Base-by-base conservation (phyloP, 2,329 filamentous ascomycete genomes). In the Xylaria sp. region DNA sequence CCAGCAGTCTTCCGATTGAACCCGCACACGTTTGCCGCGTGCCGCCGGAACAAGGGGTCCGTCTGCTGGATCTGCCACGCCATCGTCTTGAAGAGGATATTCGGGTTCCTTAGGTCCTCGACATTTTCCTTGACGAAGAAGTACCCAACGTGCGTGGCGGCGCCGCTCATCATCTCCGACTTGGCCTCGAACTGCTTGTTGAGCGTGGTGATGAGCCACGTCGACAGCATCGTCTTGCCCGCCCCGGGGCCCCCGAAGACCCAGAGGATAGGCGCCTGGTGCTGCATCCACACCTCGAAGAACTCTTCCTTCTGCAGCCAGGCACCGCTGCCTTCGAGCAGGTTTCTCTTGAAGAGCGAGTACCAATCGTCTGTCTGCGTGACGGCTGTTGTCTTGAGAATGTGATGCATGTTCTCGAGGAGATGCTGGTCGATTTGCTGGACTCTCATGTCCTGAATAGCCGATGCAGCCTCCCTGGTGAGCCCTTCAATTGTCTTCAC, bases 21-120 rank as follows among this genome's bases (percentile, higher is more conserved):
- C 6, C 28, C 43, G n/a, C 43, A 47, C 15, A 49, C 54, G 3
- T 31, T 42, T 23, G 54, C 54, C 3, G 54, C 54, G 28, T 57
- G 54, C 7, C 33, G 40, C 5, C 54, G 43, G 19, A 57, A 57
- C n/a, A 49, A 19, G 15, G 54, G 42, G 14, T 57, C 54, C 15
- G 35, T 45, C 25, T 57, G 54, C 43, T 57, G 43, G 25, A 57
- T 57, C 21, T 57, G 54, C 54, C 54, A 57, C 4, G 54, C 54
- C 54, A 57, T 49, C 9, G 54, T 57, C 43, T 57, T 57, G 35
- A 57, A 57, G 43, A 57, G 54, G 43, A 57, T 38, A 11, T 57
- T 57, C 0, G 43, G 54, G 15, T 57, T 19, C 8, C 54, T 42
- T 28, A 57, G 54, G 9, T 57, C 33, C 15, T 57, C 54, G 1